Conservation (phyloP, 2,329 filamentous ascomycete species). For the Monilinia aucupariae region DNA sequence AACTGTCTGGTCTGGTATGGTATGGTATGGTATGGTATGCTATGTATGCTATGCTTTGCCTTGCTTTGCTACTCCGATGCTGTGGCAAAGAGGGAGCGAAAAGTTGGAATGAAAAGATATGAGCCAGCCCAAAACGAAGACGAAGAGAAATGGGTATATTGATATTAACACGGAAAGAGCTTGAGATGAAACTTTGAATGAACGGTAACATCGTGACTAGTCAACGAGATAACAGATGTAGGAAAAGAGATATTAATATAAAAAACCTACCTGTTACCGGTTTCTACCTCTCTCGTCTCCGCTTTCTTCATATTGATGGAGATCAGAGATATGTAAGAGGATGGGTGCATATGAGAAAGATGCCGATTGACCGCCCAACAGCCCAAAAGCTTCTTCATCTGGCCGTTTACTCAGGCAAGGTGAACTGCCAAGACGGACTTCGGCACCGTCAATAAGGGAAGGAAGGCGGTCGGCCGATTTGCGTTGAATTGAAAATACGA, state of each 20-base stretch:
- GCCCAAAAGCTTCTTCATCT: background rate
- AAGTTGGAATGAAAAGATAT: background rate
- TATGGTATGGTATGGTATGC: too few relatives aligned
- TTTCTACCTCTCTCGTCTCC: background rate
- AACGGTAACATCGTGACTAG: background rate
- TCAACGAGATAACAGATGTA: background rate
- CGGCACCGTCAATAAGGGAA: slow-evolving; percentile 4
- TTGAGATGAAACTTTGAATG: background rate
- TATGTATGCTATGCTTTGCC: too few relatives aligned
- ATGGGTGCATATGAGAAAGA: background rate
- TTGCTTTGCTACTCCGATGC: too few relatives aligned
- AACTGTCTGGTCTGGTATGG: background rate
- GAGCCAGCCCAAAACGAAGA: background rate
- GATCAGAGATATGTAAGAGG: background rate
- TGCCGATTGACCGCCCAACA: background rate
- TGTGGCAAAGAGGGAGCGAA: background rate
- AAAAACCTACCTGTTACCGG: background rate
- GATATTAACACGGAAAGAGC: background rate
- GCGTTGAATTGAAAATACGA: too few relatives aligned
- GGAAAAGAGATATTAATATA: background rate
- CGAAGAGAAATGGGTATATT: background rate
- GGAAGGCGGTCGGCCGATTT: background rate
- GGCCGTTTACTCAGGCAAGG: background rate
- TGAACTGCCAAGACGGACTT: background rate
- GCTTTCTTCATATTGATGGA: background rate